Base-by-base conservation (phyloP, 345 rosid genomes). In the Pistacia integerrima region DNA sequence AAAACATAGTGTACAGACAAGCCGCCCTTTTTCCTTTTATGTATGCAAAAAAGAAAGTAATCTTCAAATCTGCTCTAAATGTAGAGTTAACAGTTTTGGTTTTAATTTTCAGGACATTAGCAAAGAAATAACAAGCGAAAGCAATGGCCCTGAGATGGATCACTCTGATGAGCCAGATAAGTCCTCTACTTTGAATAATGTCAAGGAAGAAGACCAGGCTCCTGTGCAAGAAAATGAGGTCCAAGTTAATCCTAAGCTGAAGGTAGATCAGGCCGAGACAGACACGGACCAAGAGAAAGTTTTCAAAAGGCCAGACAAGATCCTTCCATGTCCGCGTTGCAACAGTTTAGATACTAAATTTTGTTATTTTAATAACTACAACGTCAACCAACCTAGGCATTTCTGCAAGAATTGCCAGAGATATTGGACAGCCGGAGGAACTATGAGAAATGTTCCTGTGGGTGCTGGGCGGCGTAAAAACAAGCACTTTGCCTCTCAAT, bases 371-470 rank as follows among this genome's bases (percentile, higher is more conserved):
- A 91, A 91, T 74, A 91, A 91, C 80, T 91, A 91, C 78, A 91
- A 88, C 54, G 97, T 91, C 57, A 90, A 91, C 80, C 97, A 91
- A 79, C 97, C 97, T 6, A 83, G 97, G 69, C 94, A 91, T 80
- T 91, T 91, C 76, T 91, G 97, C 84, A 90, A 87, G 88, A 90
- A 90, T 69, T 91, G 97, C 80, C 97, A 91, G 74, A 90, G 97
- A 78, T 91, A 91, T 79, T 91, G 97, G 97, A 91, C 97, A 16
- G 94, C 94, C 30, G 97, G 97, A 64, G 97, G 97, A 69, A 86
- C 94, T 1, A 88, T 91, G 91, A 84, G 97, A 74, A 91, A 90
- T 61, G 97, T 91, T 52, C 94, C 94, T 36, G 81, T 91, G 16
- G 97, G 97, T 16, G 97, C 97, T 52, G 97, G 97, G 3, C 81